Conservation (phyloP, 352 stramenopile genomes). For the Phytophthora cajani region DNA sequence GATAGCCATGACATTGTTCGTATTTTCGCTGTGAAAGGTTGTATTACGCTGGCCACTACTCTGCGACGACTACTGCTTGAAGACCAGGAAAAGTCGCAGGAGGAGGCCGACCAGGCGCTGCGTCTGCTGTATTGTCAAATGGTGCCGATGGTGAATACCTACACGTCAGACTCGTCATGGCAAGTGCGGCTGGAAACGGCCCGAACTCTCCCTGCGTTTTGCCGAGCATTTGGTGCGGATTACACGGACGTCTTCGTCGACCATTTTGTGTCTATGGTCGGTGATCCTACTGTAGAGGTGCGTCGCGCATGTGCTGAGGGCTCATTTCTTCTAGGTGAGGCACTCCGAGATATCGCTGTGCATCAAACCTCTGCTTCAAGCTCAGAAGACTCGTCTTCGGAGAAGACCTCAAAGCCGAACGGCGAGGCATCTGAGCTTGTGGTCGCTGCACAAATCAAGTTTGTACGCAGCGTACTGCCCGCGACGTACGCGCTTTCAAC, state of each 20-base stretch:
- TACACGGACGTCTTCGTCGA: slow-evolving; percentile 89
- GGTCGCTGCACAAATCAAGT: slow-evolving; percentile 77
- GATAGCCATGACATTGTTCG: slow-evolving; percentile 90
- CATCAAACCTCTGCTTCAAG: slow-evolving; percentile 31
- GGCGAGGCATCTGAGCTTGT: slow-evolving; percentile 42
- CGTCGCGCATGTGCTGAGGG: slow-evolving; percentile 74
- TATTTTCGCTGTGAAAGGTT: slow-evolving; percentile 88
- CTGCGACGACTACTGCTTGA: slow-evolving; percentile 60
- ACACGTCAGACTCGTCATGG: slow-evolving; percentile 88
- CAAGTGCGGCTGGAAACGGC: slow-evolving; percentile 86
- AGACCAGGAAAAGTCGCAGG: slow-evolving; percentile 34
- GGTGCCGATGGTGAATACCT: slow-evolving; percentile 89
- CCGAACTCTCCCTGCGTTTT: slow-evolving; percentile 78
- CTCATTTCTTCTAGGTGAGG: slow-evolving; percentile 67
- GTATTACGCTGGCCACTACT: slow-evolving; percentile 73
- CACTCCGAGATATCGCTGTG: slow-evolving; percentile 59
- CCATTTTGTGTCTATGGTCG: slow-evolving; percentile 86
- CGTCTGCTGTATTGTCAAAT: slow-evolving; percentile 83
- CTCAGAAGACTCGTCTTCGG: slow-evolving; percentile 3
- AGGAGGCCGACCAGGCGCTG: slow-evolving; percentile 49
- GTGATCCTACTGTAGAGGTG: slow-evolving; percentile 88
- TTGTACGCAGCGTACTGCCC: slow-evolving; percentile 79
- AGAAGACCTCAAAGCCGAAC: neutral
- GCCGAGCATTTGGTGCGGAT: slow-evolving; percentile 73
- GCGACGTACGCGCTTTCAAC: slow-evolving; percentile 81